Percentiles rank a stretch among this genome's conserved stretches.
Evolutionary conservation across 2,329 filamentous ascomycete species (phyloP).

Genomic region (Venturia carpophila): DNA sequence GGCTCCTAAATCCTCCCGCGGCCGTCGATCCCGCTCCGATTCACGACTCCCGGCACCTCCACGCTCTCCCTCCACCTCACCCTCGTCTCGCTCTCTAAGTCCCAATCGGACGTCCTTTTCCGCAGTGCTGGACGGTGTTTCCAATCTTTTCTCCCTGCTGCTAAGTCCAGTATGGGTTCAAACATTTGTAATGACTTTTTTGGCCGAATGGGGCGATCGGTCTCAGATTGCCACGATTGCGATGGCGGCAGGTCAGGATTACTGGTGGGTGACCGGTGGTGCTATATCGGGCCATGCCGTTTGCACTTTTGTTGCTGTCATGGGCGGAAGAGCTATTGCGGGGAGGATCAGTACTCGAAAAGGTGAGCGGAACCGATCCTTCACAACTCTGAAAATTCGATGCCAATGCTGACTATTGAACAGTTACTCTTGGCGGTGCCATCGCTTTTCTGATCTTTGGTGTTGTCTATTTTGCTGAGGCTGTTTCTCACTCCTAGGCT

Average conservation of each 20-base stretch:
- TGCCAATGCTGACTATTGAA: slow-evolving; percentile 26
- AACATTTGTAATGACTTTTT: slow-evolving; percentile 97
- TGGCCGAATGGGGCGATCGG: slow-evolving; percentile 96
- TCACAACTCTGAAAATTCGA: too few species aligned
- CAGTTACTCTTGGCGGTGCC: slow-evolving; percentile 88
- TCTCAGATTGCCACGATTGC: slow-evolving; percentile 98
- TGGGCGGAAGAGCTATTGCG: slow-evolving; percentile 87
- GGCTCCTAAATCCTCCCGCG: slow-evolving; percentile 52
- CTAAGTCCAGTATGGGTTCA: slow-evolving; percentile 97
- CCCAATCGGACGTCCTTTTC: slow-evolving; percentile 46
- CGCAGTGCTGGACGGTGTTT: slow-evolving; percentile 55
- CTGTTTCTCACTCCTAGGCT: background rate
- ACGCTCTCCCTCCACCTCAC: slow-evolving; percentile 62
- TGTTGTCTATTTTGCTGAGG: slow-evolving; percentile 82
- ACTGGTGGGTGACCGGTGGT: slow-evolving; percentile 95
- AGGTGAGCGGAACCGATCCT: slow-evolving; percentile 54
- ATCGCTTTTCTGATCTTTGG: slow-evolving; percentile 86
- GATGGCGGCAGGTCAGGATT: slow-evolving; percentile 97
- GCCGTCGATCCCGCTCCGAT: slow-evolving; percentile 61
- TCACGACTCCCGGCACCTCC: slow-evolving; percentile 73
- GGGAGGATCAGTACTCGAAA: slow-evolving; percentile 91
- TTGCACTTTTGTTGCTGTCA: slow-evolving; percentile 84
- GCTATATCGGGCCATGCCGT: slow-evolving; percentile 78
- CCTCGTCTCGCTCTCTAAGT: slow-evolving; percentile 36
- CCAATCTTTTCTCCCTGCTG: slow-evolving; percentile 79